Evolutionary conservation across 1,284 basidiomycete species (phyloP).

Genomic region (Cutaneotrichosporon spelunceum): DNA sequence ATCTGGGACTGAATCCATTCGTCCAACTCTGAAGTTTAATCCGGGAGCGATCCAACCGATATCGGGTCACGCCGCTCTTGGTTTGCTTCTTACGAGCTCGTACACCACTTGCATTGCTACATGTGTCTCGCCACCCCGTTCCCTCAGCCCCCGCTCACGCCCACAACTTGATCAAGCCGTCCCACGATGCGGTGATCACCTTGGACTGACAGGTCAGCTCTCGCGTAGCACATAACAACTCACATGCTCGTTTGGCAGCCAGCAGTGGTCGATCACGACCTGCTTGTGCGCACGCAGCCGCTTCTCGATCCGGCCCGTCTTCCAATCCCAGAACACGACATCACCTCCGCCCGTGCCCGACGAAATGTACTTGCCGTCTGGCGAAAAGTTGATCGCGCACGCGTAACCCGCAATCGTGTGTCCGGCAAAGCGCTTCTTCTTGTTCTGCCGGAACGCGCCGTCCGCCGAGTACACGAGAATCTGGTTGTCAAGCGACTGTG

Average conservation of each 20-base stretch:
- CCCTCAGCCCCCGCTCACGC: constrained; percentile 42
- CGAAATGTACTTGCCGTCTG: constrained; percentile 93
- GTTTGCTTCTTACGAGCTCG: background rate
- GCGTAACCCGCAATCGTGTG: constrained; percentile 96
- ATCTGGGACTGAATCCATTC: background rate
- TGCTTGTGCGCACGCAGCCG: constrained; percentile 83
- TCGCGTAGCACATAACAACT: constrained; percentile 47
- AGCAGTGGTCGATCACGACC: constrained; percentile 94
- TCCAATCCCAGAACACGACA: constrained; percentile 99
- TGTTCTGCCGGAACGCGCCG: constrained; percentile 88
- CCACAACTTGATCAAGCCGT: constrained; percentile 96
- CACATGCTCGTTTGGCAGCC: constrained; percentile 96
- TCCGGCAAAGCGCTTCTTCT: constrained; percentile 96
- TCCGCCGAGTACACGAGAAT: constrained; percentile 95
- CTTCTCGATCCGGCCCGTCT: constrained; percentile 90
- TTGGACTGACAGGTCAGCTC: constrained; percentile 64
- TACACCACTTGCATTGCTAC: background rate
- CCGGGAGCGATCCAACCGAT: too few relatives aligned
- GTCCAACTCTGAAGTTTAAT: background rate
- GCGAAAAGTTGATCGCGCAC: constrained; percentile 92
- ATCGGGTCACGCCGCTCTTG: too few relatives aligned
- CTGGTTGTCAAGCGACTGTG: constrained; percentile 96
- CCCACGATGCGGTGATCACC: constrained; percentile 93
- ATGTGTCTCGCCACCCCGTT: background rate
- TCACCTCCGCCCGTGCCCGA: constrained; percentile 93